These are phyloP conservation scores for Cyberlindnera maritima DNA, from an alignment of 805 yeast genomes.

Conservation along the genomic window DNA sequence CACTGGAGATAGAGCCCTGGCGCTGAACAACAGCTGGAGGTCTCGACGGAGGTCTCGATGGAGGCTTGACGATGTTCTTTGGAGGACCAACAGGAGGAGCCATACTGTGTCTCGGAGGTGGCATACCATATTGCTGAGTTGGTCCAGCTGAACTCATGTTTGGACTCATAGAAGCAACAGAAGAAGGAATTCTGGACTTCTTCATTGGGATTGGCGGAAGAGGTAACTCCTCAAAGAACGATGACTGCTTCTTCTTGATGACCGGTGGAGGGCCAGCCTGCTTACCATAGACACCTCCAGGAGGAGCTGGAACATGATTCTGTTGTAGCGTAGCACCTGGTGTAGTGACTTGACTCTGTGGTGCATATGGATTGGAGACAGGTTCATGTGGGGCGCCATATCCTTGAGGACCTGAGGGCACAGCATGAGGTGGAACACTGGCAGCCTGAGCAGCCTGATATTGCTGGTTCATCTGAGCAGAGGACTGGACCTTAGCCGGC, in stretches of 20 bases:
- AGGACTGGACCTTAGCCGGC: slow-evolving; percentile 21
- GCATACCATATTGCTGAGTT: background rate
- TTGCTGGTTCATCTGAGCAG: slow-evolving; percentile 14
- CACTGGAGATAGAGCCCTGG: slow-evolving; percentile 3
- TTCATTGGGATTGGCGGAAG: slow-evolving; percentile 27
- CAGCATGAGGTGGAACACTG: background rate
- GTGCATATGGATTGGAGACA: slow-evolving; percentile 2
- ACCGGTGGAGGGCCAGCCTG: background rate
- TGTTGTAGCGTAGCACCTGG: background rate
- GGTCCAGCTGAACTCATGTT: background rate
- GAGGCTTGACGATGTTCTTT: background rate
- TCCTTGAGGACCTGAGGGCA: background rate
- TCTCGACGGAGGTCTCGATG: slow-evolving; percentile 1
- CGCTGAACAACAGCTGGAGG: slow-evolving; percentile 4
- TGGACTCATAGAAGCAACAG: slow-evolving; percentile 8
- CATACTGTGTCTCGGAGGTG: background rate
- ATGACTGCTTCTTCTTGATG: slow-evolving; percentile 32
- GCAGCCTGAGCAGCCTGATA: slow-evolving; percentile 3
- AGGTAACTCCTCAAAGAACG: slow-evolving; percentile 63
- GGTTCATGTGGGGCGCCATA: too few relatives aligned
- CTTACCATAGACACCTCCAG: background rate
- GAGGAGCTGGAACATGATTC: background rate
- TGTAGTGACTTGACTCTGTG: background rate
- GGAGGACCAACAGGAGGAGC: slow-evolving; percentile 9
- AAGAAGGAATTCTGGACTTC: slow-evolving; percentile 10